These are phyloP conservation scores for Mrakiaceae sp. DNA, from an alignment of 1,284 basidiomycete genomes.

Conservation along the genomic window DNA sequence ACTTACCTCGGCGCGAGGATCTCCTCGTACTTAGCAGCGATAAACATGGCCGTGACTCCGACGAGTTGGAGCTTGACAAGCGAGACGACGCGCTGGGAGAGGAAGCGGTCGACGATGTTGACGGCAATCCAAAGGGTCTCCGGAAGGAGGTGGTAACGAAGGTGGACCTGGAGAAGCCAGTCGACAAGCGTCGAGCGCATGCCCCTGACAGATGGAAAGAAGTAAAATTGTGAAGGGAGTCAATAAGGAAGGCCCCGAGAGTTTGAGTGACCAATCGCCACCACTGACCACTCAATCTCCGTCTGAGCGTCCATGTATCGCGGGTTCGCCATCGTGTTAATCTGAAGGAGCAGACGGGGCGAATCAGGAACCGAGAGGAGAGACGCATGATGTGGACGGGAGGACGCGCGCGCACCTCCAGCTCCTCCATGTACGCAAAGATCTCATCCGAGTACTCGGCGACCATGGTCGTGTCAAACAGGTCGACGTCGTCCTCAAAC, in stretches of 20 bases:
- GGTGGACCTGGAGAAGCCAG: conserved; percentile 51
- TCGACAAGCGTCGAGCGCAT: conserved; percentile 46
- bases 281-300: conserved; percentile 74
- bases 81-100: conserved; percentile 49
- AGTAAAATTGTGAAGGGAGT: neutral
- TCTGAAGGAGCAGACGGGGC: conserved; percentile 10
- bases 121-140: conserved; percentile 57
- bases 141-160: conserved; percentile 54
- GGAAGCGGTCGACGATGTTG: conserved; percentile 54
- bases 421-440: conserved; percentile 85
- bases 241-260: neutral
- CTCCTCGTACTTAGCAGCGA: conserved; percentile 54
- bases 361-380: neutral
- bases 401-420: conserved; percentile 52
- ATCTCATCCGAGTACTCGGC: conserved; percentile 97
- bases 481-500: conserved; percentile 63
- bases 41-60: conserved; percentile 53
- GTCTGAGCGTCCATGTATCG: conserved; percentile 91
- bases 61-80: conserved; percentile 53
- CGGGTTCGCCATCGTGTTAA: conserved; percentile 67
- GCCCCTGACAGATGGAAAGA: conserved; percentile 29
- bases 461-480: conserved; percentile 90
- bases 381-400: neutral
- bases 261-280: neutral
- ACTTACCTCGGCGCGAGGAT: conserved; percentile 54